Evolutionary conservation across 441 rosid genomes (phyloP).

Genomic region (Sinapis alba): DNA sequence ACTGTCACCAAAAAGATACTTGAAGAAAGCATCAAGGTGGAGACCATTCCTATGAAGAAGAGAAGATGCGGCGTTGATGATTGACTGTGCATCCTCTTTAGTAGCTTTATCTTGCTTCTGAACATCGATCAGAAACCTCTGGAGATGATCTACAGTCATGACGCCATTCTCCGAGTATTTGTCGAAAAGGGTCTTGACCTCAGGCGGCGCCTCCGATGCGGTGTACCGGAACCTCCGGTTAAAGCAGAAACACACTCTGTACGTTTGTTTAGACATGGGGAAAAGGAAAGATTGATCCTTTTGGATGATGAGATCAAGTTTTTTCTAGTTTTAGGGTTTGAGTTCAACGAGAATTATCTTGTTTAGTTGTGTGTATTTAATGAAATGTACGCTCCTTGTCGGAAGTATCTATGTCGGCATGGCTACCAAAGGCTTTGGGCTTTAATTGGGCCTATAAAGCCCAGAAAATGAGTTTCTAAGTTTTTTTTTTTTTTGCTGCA

Average conservation of each 20-base stretch:
- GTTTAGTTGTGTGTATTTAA: not conserved
- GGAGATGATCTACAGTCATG: slow-evolving; percentile 67
- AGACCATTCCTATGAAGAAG: slow-evolving; percentile 66
- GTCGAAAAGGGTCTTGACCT: slow-evolving; percentile 62
- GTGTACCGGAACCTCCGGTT: slow-evolving; percentile 61
- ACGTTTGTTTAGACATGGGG: slow-evolving; percentile 83
- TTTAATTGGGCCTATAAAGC: slow-evolving; percentile 18
- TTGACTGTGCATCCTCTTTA: slow-evolving; percentile 68
- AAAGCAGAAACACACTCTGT: slow-evolving; percentile 85
- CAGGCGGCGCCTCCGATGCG: slow-evolving; percentile 71
- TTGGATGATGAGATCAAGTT: slow-evolving; percentile 19
- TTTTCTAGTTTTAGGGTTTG: slow-evolving; percentile 18
- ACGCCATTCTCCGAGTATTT: slow-evolving; percentile 69
- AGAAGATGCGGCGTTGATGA: slow-evolving; percentile 47
- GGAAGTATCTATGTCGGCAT: not conserved
- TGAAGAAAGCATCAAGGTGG: slow-evolving; percentile 71
- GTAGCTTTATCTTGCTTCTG: slow-evolving; percentile 69
- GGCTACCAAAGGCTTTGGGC: not conserved
- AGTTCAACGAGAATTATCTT: not conserved
- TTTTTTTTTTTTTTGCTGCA: too few relatives aligned
- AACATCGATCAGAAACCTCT: slow-evolving; percentile 61
- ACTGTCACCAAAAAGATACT: slow-evolving; percentile 64
- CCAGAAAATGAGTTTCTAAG: not conserved
- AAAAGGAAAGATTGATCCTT: not conserved
- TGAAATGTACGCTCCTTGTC: slow-evolving; percentile 4